Percentiles rank a stretch among this genome's conserved stretches.
Conservation (phyloP, 495 filamentous ascomycete species). For the Talaromyces thailandensis region DNA sequence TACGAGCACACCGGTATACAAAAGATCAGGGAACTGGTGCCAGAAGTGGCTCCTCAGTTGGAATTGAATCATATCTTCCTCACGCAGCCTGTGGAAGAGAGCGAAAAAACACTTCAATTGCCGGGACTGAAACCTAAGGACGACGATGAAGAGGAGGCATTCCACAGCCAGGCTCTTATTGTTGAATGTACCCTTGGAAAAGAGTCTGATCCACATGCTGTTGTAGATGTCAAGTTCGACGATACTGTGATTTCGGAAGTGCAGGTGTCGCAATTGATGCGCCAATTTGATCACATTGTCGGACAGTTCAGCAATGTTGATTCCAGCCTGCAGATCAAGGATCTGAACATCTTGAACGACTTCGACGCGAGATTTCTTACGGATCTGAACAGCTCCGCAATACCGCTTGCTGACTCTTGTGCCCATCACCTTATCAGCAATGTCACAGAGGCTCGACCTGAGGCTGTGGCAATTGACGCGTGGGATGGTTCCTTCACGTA, state of each 20-base stretch:
- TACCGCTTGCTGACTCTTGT: slow-evolving; percentile 21
- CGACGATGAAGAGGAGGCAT: neutral
- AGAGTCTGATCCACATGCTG: neutral
- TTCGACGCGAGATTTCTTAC: slow-evolving; percentile 10
- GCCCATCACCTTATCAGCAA: slow-evolving; percentile 19
- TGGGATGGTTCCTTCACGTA: slow-evolving; percentile 48
- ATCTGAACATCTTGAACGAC: slow-evolving; percentile 9
- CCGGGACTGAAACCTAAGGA: neutral
- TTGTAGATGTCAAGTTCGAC: neutral
- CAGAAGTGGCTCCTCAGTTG: slow-evolving; percentile 27
- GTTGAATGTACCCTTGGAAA: neutral
- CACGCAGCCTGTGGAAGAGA: neutral
- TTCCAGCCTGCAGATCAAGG: neutral
- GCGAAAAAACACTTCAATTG: neutral
- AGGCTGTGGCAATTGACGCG: slow-evolving; percentile 19
- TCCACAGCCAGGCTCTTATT: neutral
- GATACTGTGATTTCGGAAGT: neutral
- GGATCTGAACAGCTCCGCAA: slow-evolving; percentile 10
- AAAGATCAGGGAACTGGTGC: slow-evolving; percentile 40
- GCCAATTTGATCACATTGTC: slow-evolving; percentile 17
- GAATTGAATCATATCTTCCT: neutral
- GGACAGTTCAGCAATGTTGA: slow-evolving; percentile 5
- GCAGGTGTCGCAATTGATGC: slow-evolving; percentile 10
- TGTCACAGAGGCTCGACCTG: slow-evolving; percentile 14
- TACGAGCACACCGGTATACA: slow-evolving; percentile 38